Evolutionary conservation across 108 stramenopile genomes (phyloP).

Genomic region (Pseudonitzschia delicatissima): DNA sequence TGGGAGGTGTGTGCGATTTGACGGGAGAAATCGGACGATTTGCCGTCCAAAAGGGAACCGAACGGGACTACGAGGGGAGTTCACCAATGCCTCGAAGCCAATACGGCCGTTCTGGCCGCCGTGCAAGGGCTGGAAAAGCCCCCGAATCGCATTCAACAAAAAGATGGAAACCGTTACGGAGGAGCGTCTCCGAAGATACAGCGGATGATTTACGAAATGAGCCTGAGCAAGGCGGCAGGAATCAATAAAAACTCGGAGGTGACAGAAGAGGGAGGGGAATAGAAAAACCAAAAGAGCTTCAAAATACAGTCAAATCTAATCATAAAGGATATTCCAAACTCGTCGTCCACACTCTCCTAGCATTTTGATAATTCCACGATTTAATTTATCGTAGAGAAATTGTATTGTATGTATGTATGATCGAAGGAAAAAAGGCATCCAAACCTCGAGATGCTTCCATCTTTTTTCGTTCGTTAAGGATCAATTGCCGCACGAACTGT

Average conservation of each 20-base stretch:
- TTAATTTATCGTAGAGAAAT: too few relatives aligned
- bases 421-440: too few relatives aligned
- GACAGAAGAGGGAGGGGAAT: too few relatives aligned
- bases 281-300: too few relatives aligned
- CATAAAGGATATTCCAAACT: too few relatives aligned
- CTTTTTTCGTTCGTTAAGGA: too few relatives aligned
- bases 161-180: slow-evolving; percentile 51
- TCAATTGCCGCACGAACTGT: too few relatives aligned
- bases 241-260: slow-evolving; percentile 33
- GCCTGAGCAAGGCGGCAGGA: slow-evolving; percentile 66
- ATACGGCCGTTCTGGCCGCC: slow-evolving; percentile 43
- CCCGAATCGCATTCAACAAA: slow-evolving; percentile 56
- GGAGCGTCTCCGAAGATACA: slow-evolving; percentile 71
- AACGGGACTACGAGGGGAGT: slow-evolving; percentile 76
- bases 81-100: slow-evolving; percentile 58
- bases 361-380: too few relatives aligned
- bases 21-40: slow-evolving; percentile 95
- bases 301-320: too few relatives aligned
- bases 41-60: slow-evolving; percentile 86
- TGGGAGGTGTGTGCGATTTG: slow-evolving; percentile 94
- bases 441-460: too few relatives aligned
- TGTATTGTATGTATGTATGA: too few relatives aligned
- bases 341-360: too few relatives aligned
- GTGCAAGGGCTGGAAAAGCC: slow-evolving; percentile 49
- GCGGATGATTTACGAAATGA: slow-evolving; percentile 82